Percentiles rank a stretch among this genome's conserved stretches.
These are phyloP conservation scores for Inonotus obliquus DNA, from an alignment of 1,284 basidiomycete genomes.

Conservation along the genomic window DNA sequence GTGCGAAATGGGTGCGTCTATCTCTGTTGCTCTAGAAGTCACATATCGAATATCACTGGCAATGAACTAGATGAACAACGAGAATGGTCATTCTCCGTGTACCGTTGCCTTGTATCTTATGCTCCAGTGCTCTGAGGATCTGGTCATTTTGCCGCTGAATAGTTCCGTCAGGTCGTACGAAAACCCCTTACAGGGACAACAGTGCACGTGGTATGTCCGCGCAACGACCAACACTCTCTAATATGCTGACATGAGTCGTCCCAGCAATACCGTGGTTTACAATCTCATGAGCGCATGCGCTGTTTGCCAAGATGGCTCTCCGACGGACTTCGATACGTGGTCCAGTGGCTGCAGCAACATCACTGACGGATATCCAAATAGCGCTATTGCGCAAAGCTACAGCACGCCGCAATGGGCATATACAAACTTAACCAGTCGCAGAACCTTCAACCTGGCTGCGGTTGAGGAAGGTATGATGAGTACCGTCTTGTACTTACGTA, in stretches of 20 bases:
- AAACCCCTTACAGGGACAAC: background rate
- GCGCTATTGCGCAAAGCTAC: background rate
- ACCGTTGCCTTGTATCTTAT: conserved; percentile 5
- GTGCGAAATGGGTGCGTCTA: background rate
- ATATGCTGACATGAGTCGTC: background rate
- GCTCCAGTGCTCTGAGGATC: background rate
- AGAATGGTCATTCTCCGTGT: conserved; percentile 8
- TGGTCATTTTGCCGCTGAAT: conserved; percentile 1
- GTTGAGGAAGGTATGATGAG: conserved; percentile 3
- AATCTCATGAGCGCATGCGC: conserved; percentile 17
- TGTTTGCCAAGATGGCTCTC: conserved; percentile 8
- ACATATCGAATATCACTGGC: background rate
- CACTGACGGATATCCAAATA: conserved; percentile 1
- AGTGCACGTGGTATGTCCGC: conserved; percentile 9
- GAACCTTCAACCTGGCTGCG: conserved; percentile 4
- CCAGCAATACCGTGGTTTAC: conserved; percentile 16
- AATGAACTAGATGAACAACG: conserved; percentile 10
- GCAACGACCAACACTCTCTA: background rate
- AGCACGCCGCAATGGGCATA: conserved; percentile 14
- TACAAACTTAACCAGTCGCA: conserved; percentile 1
- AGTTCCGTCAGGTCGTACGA: background rate
- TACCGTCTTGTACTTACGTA: background rate
- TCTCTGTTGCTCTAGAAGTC: background rate
- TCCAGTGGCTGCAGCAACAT: conserved; percentile 1
- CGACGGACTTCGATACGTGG: conserved; percentile 1